Conservation (phyloP, 176 grass and related monocot species). For the Musa troglodytarum region DNA sequence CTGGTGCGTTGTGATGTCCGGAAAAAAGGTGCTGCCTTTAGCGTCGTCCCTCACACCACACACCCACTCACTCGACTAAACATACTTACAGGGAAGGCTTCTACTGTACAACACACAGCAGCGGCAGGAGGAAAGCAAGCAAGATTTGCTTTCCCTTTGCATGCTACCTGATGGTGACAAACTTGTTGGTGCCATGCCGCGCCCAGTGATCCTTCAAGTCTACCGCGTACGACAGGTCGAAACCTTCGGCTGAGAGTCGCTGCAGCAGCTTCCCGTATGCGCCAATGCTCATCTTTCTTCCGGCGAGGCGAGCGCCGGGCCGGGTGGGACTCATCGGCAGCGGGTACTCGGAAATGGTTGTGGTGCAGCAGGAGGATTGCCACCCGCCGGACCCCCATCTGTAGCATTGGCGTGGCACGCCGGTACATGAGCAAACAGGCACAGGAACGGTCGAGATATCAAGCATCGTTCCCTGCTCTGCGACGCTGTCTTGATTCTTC, state of each 20-base stretch:
- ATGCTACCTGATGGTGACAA: not conserved
- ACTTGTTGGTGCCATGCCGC: not conserved
- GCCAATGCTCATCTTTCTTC: conserved; percentile 28
- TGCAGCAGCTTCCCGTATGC: conserved; percentile 25
- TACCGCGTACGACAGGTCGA: not conserved
- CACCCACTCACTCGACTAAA: no score
- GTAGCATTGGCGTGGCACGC: conserved; percentile 14
- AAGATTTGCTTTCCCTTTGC: not conserved
- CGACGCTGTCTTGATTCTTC: conserved; percentile 13
- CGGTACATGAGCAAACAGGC: conserved; percentile 26
- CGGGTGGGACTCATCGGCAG: conserved; percentile 25
- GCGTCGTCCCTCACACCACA: no score
- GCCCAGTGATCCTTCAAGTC: conserved; percentile 1
- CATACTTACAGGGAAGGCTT: no score
- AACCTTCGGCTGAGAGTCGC: conserved; percentile 13
- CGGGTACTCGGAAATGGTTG: conserved; percentile 23
- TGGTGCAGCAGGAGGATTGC: conserved; percentile 31
- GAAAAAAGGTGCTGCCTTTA: not conserved
- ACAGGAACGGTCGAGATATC: conserved; percentile 22
- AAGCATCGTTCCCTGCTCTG: not conserved
- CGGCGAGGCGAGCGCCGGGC: conserved; percentile 17
- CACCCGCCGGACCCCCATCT: conserved; percentile 26
- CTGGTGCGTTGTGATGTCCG: not conserved
- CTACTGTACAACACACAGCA: no score
- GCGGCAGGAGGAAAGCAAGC: not conserved